Conservation (phyloP, 345 rosid species). For the Fremontodendron californicum region DNA sequence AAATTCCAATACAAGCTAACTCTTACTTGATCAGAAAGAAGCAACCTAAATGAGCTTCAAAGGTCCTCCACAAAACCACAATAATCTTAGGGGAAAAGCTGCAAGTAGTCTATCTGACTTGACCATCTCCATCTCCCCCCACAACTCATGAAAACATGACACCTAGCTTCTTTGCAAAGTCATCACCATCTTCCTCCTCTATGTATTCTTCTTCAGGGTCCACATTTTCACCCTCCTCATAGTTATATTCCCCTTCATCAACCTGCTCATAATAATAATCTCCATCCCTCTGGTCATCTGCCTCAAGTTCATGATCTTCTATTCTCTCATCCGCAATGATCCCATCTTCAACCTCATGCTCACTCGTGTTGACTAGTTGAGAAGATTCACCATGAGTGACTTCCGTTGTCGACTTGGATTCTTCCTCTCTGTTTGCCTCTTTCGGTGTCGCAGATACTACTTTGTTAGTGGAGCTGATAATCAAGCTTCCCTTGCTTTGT, state of each 20-base stretch:
- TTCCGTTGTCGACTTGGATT: constrained; percentile 31
- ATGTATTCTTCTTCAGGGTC: constrained; percentile 50
- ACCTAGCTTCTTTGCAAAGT: constrained; percentile 58
- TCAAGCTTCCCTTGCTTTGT: constrained; percentile 11
- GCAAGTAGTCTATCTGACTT: constrained; percentile 6
- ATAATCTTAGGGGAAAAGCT: background rate
- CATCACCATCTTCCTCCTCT: constrained; percentile 65
- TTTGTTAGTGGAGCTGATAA: background rate
- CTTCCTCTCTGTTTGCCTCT: constrained; percentile 27
- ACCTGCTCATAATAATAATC: constrained; percentile 50
- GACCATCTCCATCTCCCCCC: background rate
- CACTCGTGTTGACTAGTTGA: constrained; percentile 22
- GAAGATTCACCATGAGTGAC: constrained; percentile 26
- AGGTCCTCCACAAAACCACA: constrained; percentile 20
- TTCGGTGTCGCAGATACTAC: constrained; percentile 8
- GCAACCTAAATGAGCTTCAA: constrained; percentile 11
- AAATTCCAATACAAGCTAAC: constrained; percentile 20
- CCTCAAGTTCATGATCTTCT: constrained; percentile 52
- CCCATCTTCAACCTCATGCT: constrained; percentile 37
- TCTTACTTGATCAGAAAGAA: constrained; percentile 12
- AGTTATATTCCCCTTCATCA: constrained; percentile 64
- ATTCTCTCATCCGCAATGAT: constrained; percentile 34
- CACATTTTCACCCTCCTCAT: constrained; percentile 64
- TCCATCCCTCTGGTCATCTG: constrained; percentile 46
- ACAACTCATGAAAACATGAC: constrained; percentile 48